Evolutionary conservation across 2,329 filamentous ascomycete genomes (phyloP).

Genomic region (Curvularia sp.): DNA sequence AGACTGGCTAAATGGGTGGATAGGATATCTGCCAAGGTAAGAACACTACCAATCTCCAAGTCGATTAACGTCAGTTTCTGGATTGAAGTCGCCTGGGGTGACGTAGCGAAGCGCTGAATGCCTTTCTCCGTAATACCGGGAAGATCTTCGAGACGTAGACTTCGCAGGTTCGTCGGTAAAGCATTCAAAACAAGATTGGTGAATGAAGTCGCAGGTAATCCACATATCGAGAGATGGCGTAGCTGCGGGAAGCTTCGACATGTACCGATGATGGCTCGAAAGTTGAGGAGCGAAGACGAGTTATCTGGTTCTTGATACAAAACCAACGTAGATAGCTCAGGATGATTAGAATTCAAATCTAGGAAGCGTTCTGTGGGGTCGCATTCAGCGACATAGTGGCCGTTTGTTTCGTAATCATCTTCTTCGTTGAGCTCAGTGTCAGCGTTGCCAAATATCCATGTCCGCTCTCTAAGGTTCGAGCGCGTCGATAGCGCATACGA

Average conservation of each 20-base stretch:
- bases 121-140: slow-evolving; percentile 64
- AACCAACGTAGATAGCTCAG: slow-evolving; percentile 61
- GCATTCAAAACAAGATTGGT: slow-evolving; percentile 62
- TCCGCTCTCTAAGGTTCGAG: slow-evolving; percentile 61
- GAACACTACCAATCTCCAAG: slow-evolving; percentile 60
- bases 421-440: slow-evolving; percentile 26
- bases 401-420: slow-evolving; percentile 44
- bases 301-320: slow-evolving; percentile 50
- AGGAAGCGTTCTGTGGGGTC: slow-evolving; percentile 62
- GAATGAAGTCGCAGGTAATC: slow-evolving; percentile 62
- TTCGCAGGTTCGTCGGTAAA: slow-evolving; percentile 58
- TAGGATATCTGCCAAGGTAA: slow-evolving; percentile 62
- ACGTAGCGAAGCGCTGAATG: slow-evolving; percentile 60
- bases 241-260: slow-evolving; percentile 62
- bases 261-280: slow-evolving; percentile 62
- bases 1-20: slow-evolving; percentile 55
- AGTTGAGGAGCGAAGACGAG: slow-evolving; percentile 56
- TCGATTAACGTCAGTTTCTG: slow-evolving; percentile 61
- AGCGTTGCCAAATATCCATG: slow-evolving; percentile 59
- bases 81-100: slow-evolving; percentile 55
- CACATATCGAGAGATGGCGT: slow-evolving; percentile 62
- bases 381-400: slow-evolving; percentile 51
- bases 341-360: slow-evolving; percentile 61
- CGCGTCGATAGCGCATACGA: slow-evolving; percentile 64
- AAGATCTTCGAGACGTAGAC: slow-evolving; percentile 63